Base-by-base conservation (phyloP, 2,329 filamentous ascomycete species). In the Penicillium expansum region DNA sequence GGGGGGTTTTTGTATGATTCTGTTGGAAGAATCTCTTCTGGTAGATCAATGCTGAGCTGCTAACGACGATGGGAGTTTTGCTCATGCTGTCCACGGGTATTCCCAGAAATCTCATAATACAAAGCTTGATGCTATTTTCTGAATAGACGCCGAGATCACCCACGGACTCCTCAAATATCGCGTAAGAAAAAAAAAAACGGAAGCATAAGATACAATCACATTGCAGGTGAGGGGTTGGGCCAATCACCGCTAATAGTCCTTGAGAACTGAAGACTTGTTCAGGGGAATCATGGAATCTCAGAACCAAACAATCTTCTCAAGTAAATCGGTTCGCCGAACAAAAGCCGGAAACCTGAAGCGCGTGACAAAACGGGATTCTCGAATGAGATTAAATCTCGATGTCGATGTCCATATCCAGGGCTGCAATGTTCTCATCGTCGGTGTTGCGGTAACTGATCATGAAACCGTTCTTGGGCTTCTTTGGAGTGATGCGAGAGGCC, bases 361-460 rank as follows among this genome's bases (percentile, higher is more conserved):
- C 10, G 35, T 5, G 11, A 20, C 4, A 24, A 20, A 4, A 16
- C 0, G 2, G 16, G n/a, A 42, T 20, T 11, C 2, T 9, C 11
- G 16, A 20, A 11, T 16, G 11, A 27, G 13, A 52, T 58, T 79
- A 91, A 65, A 96, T 91, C 64, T 96, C 92, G 67, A 96, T 87
- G 66, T 97, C 93, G 71, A 97, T 91, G 29, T 91, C 93, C 66
- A 97, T 77, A 72, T 97, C 94, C 79, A 97, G 79, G 27, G 86
- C 83, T 1, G 89, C 92, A 73, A 97, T 93, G 55, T 97, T 89
- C 69, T 97, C 94, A 70, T 97, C 94, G 60, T 96, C 92, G 80
- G 89, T 88, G 56, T 92, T 83, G 30, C 88, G 87, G 76, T 90
- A 83, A 64, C 81, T 87, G 69, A 93, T 90, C 48, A 91, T 89